Conservation (phyloP, 352 stramenopile species). For the Pythium volutum region DNA sequence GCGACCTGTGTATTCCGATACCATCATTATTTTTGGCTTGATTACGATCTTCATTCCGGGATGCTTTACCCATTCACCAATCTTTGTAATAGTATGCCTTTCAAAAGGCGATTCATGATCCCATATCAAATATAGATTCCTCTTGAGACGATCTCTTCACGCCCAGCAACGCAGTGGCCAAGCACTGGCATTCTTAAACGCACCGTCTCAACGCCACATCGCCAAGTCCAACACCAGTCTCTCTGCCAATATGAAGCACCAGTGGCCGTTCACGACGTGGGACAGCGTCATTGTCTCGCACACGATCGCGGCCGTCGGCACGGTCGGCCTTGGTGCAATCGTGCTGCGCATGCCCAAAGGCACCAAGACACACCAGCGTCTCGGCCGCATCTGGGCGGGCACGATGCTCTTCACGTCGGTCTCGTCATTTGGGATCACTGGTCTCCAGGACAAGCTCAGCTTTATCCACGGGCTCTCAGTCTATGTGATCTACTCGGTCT, state of each 20-base stretch:
- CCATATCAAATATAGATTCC: background rate
- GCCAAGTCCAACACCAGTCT: background rate
- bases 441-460: background rate
- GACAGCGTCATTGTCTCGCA: slow-evolving; percentile 8
- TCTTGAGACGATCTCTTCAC: background rate
- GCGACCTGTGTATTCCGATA: background rate
- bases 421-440: slow-evolving; percentile 13
- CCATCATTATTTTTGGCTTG: background rate
- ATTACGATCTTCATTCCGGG: background rate
- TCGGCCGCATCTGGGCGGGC: slow-evolving; percentile 14
- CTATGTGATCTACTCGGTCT: slow-evolving; percentile 8
- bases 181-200: background rate
- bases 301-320: slow-evolving; percentile 3
- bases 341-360: slow-evolving; percentile 9
- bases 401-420: slow-evolving; percentile 13
- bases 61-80: background rate
- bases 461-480: slow-evolving; percentile 15
- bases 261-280: slow-evolving; percentile 10
- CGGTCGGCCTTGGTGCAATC: slow-evolving; percentile 5
- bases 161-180: too few relatives aligned
- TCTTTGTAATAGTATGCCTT: background rate
- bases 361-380: background rate
- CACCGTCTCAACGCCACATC: background rate
- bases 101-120: background rate
- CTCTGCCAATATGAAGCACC: background rate